phyloP scores from a whole-genome alignment of 108 stramenopile genomes.

The Skeletonema grethae region DNA sequence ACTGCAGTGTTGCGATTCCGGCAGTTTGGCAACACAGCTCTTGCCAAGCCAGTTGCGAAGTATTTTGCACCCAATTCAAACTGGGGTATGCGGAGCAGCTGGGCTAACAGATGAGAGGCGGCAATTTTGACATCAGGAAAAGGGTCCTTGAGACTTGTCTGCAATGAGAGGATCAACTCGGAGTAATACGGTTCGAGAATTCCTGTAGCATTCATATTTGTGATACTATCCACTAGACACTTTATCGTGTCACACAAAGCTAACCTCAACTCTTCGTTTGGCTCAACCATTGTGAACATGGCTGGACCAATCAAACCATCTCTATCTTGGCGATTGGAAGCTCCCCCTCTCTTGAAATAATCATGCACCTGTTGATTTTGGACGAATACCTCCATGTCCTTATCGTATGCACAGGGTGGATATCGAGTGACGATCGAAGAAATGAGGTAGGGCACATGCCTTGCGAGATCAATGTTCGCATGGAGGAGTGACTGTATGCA shows the following conservation, averaged over 20 bases:
- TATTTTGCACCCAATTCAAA: slow-evolving; percentile 50
- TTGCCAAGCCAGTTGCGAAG: slow-evolving; percentile 56
- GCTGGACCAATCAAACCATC: slow-evolving; percentile 19
- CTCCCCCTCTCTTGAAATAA: slow-evolving; percentile 62
- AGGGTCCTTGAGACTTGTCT: slow-evolving; percentile 52
- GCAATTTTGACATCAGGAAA: slow-evolving; percentile 51
- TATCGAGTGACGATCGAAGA: slow-evolving; percentile 52
- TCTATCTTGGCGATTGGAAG: slow-evolving; percentile 55
- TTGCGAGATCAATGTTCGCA: slow-evolving; percentile 37
- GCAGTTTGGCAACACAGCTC: slow-evolving; percentile 45
- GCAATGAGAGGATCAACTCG: slow-evolving; percentile 56
- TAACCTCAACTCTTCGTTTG: slow-evolving; percentile 60
- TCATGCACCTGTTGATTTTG: slow-evolving; percentile 52
- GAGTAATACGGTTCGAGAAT: slow-evolving; percentile 58
- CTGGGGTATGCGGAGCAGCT: slow-evolving; percentile 44
- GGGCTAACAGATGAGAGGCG: slow-evolving; percentile 26
- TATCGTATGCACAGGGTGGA: slow-evolving; percentile 50
- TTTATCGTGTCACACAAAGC: slow-evolving; percentile 39
- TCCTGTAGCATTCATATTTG: slow-evolving; percentile 2
- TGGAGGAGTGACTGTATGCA: slow-evolving; percentile 42
- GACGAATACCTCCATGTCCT: slow-evolving; percentile 63
- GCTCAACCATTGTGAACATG: slow-evolving; percentile 43
- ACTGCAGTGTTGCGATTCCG: slow-evolving; percentile 60
- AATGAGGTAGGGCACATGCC: slow-evolving; percentile 56
- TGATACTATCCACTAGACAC: slow-evolving; percentile 35